Evolutionary conservation across 1,284 basidiomycete genomes (phyloP).

Genomic region (Mycosarcoma mackinlayi): DNA sequence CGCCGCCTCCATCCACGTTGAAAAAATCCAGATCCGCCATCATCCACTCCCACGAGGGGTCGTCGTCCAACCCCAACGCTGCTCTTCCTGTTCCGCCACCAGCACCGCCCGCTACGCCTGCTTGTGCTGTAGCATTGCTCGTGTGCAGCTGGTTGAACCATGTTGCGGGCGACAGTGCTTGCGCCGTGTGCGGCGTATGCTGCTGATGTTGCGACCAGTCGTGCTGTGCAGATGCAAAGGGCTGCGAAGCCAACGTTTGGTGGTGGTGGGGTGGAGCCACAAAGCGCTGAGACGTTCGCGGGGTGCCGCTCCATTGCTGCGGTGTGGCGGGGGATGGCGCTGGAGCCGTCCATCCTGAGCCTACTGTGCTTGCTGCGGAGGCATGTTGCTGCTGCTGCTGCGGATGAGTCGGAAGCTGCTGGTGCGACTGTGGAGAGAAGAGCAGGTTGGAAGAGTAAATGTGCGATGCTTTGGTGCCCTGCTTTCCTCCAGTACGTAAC

Average conservation of each 20-base stretch:
- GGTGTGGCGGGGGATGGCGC: background rate
- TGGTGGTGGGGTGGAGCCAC: slow-evolving; percentile 7
- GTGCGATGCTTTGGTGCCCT: slow-evolving; percentile 27
- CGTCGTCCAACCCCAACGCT: slow-evolving; percentile 8
- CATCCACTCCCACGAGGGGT: slow-evolving; percentile 46
- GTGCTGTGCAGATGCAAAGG: background rate
- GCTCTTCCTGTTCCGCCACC: background rate
- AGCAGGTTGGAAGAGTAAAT: slow-evolving; percentile 19
- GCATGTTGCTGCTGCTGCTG: background rate
- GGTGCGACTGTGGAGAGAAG: slow-evolving; percentile 12
- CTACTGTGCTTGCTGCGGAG: background rate
- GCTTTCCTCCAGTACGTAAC: slow-evolving; percentile 2
- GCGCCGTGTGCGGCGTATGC: too few species aligned
- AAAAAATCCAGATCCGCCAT: slow-evolving; percentile 43
- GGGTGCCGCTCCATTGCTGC: too few species aligned
- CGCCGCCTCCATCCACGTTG: slow-evolving; percentile 37
- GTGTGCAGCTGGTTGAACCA: background rate
- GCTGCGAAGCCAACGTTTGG: background rate
- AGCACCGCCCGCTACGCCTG: too few species aligned
- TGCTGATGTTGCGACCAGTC: too few species aligned
- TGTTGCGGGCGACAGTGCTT: background rate
- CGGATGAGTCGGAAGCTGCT: background rate
- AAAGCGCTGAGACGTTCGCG: too few species aligned
- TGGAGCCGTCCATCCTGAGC: slow-evolving; percentile 1
- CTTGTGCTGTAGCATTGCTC: too few species aligned